Base-by-base conservation (phyloP, 2,329 filamentous ascomycete species). In the Fusarium redolens region DNA sequence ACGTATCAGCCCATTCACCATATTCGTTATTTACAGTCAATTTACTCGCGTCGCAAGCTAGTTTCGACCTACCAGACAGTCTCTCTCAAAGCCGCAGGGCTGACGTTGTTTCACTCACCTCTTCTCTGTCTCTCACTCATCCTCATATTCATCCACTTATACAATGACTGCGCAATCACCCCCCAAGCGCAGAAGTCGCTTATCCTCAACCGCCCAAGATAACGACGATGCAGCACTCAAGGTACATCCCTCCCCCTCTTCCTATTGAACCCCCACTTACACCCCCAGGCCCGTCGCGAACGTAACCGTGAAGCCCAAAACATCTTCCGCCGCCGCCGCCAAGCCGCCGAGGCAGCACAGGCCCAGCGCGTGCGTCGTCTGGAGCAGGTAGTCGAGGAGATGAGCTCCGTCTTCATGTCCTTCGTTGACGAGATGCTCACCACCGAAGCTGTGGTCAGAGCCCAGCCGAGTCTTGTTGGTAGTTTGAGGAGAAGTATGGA, bases 241-340 rank as follows among this genome's bases (percentile, higher is more conserved):
- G 64, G 76, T 78, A 67, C 4, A 5, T n/a, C 14, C 13, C 38
- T 22, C 30, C 13, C n/a, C 12, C 43, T 22, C 18, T 9, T 43
- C 17, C 38, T 12, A 18, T 30, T 54, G 38, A 22, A 25, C 33
- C 12, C 20, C 25, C 33, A 52, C 67, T 73, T 51, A 73, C 71
- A 71, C 18, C 5, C 35, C 35, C 54, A 79, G 77, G 74, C 74
- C 54, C 77, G 77, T 38, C 74, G 77, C 50, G 70, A 78, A 52
- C 75, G 78, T 48, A 79, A 79, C 54, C 77, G 77, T 48, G 74
- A 79, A 66, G 77, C 77, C 30, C 77, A 79, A 61, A 78, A 77
- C 50, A 74, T 77, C 61, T 79, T 78, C 48, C 77, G 77, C 61
- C 65, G 70, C 18, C 75, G 77, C 15, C 72, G 75, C 31, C 77